Conservation (phyloP, 1,139 yeast species). For the Yamadazyma triangularis region DNA sequence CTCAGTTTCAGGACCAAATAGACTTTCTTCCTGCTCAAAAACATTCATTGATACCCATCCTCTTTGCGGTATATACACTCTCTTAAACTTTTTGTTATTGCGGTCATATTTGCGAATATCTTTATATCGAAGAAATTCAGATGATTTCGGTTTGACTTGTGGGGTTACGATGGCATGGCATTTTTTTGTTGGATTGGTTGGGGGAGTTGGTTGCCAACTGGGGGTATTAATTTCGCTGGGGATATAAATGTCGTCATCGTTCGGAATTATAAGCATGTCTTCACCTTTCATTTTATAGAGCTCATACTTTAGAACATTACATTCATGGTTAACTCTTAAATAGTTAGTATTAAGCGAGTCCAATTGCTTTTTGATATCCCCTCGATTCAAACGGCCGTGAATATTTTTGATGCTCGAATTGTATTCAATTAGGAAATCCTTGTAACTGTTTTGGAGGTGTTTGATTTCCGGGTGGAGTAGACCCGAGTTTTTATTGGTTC, state of each 20-base stretch:
- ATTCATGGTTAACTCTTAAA: constrained; percentile 9
- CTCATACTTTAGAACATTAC: constrained; percentile 11
- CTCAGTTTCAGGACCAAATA: constrained; percentile 10
- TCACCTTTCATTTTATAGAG: constrained; percentile 8
- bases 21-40: constrained; percentile 24
- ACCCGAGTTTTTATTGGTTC: too few species aligned
- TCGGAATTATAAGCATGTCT: constrained; percentile 10
- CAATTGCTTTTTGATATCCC: constrained; percentile 13
- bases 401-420: constrained; percentile 7
- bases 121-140: constrained; percentile 11
- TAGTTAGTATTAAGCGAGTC: constrained; percentile 9
- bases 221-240: not conserved
- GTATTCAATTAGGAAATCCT: not conserved
- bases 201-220: too few species aligned
- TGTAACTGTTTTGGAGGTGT: constrained; percentile 2
- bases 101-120: constrained; percentile 18
- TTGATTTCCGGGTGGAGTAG: too few species aligned
- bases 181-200: too few species aligned
- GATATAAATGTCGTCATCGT: not conserved
- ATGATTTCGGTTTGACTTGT: not conserved
- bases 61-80: constrained; percentile 47
- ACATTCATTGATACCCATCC: constrained; percentile 45
- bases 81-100: constrained; percentile 33
- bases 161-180: too few species aligned
- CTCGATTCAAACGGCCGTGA: constrained; percentile 15